phyloP scores from a whole-genome alignment of 1,284 basidiomycete genomes.

The Microstroma glucosiphilum region DNA sequence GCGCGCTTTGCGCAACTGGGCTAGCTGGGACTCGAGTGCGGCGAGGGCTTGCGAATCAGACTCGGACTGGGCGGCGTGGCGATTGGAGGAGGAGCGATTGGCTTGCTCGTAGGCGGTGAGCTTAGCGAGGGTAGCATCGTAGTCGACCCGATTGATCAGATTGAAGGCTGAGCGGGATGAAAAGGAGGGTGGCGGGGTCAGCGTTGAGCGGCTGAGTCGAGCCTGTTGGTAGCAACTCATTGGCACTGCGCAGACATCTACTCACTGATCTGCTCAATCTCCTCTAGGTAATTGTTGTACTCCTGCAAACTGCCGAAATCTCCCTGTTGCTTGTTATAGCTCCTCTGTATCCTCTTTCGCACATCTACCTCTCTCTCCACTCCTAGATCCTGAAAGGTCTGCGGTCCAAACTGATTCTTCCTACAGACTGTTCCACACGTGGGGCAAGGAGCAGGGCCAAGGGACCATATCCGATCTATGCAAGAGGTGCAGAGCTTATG shows the following conservation, averaged over 20 bases:
- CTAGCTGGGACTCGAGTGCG: slow-evolving; percentile 31
- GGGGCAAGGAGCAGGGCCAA: slow-evolving; percentile 94
- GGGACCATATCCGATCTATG: slow-evolving; percentile 90
- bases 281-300: slow-evolving; percentile 96
- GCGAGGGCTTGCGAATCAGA: slow-evolving; percentile 34
- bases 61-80: slow-evolving; percentile 27
- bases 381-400: slow-evolving; percentile 91
- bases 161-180: slow-evolving; percentile 63
- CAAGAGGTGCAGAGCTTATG: slow-evolving; percentile 81
- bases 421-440: slow-evolving; percentile 82
- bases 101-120: slow-evolving; percentile 67
- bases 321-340: slow-evolving; percentile 74
- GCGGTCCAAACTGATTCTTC: slow-evolving; percentile 87
- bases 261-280: slow-evolving; percentile 78
- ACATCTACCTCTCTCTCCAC: slow-evolving; percentile 96
- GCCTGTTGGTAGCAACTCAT: neutral
- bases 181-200: no score
- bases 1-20: slow-evolving; percentile 27
- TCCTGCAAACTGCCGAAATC: slow-evolving; percentile 75
- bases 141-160: slow-evolving; percentile 82
- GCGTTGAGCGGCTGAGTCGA: slow-evolving; percentile 52
- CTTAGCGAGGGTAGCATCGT: slow-evolving; percentile 75
- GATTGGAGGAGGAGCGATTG: slow-evolving; percentile 31
- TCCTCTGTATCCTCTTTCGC: slow-evolving; percentile 75
- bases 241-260: slow-evolving; percentile 55